phyloP scores from a whole-genome alignment of 495 filamentous ascomycete species.

The Cercophora sp. region DNA sequence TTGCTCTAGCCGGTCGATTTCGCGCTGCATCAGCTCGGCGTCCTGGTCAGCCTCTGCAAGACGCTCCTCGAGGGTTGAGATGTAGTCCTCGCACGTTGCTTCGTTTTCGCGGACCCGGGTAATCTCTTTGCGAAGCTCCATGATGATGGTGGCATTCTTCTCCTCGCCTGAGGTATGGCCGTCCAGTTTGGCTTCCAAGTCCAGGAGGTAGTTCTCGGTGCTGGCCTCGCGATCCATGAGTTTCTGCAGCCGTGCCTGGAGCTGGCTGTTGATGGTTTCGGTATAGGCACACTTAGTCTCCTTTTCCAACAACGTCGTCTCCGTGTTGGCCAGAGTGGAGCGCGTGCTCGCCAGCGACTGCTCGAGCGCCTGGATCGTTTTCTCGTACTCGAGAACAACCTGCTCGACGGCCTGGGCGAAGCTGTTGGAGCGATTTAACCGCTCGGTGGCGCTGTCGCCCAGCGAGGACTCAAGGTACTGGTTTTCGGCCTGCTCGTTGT shows the following conservation, averaged over 20 bases:
- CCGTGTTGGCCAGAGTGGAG: constrained; percentile 73
- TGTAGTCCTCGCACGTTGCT: constrained; percentile 86
- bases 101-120: constrained; percentile 87
- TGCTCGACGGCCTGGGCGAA: constrained; percentile 94
- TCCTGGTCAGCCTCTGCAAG: constrained; percentile 96
- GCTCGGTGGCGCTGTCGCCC: constrained; percentile 78
- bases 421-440: constrained; percentile 87
- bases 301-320: constrained; percentile 83
- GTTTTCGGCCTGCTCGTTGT: constrained; percentile 53
- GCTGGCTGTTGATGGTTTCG: constrained; percentile 85
- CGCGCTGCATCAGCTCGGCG: constrained; percentile 91
- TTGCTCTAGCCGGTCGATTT: constrained; percentile 90
- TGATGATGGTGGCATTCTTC: constrained; percentile 77
- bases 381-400: constrained; percentile 96
- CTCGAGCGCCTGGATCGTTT: constrained; percentile 94
- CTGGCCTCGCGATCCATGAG: constrained; percentile 81
- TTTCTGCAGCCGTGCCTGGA: constrained; percentile 84
- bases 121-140: constrained; percentile 88
- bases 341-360: constrained; percentile 87
- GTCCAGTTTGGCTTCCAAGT: constrained; percentile 84
- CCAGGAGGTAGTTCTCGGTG: constrained; percentile 87
- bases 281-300: constrained; percentile 89
- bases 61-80: constrained; percentile 92
- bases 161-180: constrained; percentile 90
- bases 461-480: constrained; percentile 50